A percentile compares a stretch with the other conserved stretches of the same genome.
Conservation (phyloP, 2,329 filamentous ascomycete species). For the Diaporthe amygdali region DNA sequence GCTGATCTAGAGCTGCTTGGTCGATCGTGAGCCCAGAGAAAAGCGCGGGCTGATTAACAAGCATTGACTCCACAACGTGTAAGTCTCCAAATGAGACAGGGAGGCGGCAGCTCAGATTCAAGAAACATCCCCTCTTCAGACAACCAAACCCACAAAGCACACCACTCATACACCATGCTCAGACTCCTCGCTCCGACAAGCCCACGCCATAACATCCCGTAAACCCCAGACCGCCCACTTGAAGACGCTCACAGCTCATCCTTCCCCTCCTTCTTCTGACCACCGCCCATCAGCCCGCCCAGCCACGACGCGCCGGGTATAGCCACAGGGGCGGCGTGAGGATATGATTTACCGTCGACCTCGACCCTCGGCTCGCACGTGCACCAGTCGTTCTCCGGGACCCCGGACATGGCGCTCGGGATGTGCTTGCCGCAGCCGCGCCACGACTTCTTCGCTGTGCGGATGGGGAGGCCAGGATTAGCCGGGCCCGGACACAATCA, state of each 20-base stretch:
- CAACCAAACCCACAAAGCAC: background rate
- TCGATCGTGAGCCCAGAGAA: too few relatives aligned
- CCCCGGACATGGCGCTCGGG: constrained; percentile 46
- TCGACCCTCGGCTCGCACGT: constrained; percentile 50
- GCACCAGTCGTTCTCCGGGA: constrained; percentile 53
- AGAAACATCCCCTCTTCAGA: background rate
- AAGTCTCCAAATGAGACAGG: background rate
- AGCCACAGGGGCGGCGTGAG: constrained; percentile 42
- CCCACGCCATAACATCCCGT: background rate
- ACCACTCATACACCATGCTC: background rate
- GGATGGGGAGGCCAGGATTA: background rate
- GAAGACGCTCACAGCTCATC: constrained; percentile 19
- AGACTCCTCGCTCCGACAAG: background rate
- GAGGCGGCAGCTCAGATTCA: too few relatives aligned
- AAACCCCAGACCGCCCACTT: background rate
- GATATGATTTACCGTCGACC: constrained; percentile 50
- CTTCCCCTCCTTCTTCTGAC: constrained; percentile 23
- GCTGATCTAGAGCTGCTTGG: too few relatives aligned
- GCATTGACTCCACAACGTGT: background rate
- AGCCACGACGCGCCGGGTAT: constrained; percentile 47
- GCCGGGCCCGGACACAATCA: background rate
- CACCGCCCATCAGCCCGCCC: constrained; percentile 25
- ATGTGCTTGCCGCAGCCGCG: constrained; percentile 56
- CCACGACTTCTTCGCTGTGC: constrained; percentile 52
- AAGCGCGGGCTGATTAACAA: background rate